These are phyloP conservation scores for Niebla homalea DNA, from an alignment of 495 filamentous ascomycete species.

Conservation along the genomic window DNA sequence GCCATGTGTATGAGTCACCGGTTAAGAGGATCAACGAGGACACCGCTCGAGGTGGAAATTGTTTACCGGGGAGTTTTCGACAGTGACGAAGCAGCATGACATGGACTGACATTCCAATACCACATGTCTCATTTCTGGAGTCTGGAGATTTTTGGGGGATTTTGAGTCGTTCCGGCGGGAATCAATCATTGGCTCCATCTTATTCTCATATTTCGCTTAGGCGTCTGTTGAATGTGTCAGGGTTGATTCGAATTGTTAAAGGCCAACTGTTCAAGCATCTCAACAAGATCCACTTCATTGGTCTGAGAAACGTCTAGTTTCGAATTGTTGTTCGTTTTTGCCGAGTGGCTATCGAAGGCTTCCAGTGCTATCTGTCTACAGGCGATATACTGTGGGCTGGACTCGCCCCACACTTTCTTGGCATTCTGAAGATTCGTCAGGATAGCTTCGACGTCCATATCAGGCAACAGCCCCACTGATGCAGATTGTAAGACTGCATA, in stretches of 20 bases:
- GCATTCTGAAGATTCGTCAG: conserved; percentile 8
- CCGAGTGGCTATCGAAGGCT: neutral
- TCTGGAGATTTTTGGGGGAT: too few species aligned
- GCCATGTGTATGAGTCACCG: too few species aligned
- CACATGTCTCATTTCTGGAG: too few species aligned
- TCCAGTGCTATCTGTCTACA: conserved; percentile 1
- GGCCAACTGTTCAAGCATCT: neutral
- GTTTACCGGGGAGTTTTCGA: too few species aligned
- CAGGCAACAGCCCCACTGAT: too few species aligned
- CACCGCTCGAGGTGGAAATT: too few species aligned
- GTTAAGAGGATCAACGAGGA: too few species aligned
- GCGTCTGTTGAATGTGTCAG: neutral
- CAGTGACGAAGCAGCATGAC: too few species aligned
- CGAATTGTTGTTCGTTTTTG: neutral
- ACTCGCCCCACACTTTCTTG: conserved; percentile 5
- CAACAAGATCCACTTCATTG: neutral
- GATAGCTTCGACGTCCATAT: neutral
- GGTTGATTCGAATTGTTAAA: neutral
- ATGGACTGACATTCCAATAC: too few species aligned
- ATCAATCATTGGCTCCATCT: neutral
- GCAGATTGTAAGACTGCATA: too few species aligned
- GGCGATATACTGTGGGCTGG: conserved; percentile 4
- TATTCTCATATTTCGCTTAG: too few species aligned
- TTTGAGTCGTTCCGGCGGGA: too few species aligned
- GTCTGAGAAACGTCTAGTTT: neutral